phyloP scores from a whole-genome alignment of 805 yeast genomes.

The Yarrowia yakushimensis region DNA sequence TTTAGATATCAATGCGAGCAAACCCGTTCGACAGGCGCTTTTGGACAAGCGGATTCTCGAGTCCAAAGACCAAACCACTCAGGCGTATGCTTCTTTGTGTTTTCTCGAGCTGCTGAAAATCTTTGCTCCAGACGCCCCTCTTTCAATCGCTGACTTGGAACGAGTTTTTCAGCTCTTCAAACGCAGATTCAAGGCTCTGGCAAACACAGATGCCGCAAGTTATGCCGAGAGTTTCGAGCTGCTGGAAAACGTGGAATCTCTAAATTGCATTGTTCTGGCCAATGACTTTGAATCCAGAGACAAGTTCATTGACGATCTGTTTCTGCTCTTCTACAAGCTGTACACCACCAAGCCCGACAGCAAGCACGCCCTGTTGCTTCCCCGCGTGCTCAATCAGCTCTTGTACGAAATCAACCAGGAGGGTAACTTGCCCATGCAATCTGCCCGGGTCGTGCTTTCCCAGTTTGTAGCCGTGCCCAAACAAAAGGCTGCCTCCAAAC shows the following conservation, averaged over 20 bases:
- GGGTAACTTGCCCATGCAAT: conserved; percentile 46
- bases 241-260: conserved; percentile 67
- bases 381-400: conserved; percentile 71
- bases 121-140: conserved; percentile 90
- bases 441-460: conserved; percentile 35
- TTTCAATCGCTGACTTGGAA: conserved; percentile 55
- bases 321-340: conserved; percentile 59
- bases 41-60: conserved; percentile 55
- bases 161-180: conserved; percentile 63
- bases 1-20: conserved; percentile 47
- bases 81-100: conserved; percentile 67
- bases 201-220: conserved; percentile 52
- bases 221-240: conserved; percentile 61
- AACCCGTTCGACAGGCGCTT: conserved; percentile 49
- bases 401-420: conserved; percentile 36
- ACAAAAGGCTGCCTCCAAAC: conserved; percentile 29
- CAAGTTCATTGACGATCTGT: conserved; percentile 51
- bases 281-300: conserved; percentile 69
- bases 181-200: conserved; percentile 54
- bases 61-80: conserved; percentile 65
- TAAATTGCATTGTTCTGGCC: conserved; percentile 66
- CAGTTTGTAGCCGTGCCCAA: conserved; percentile 32
- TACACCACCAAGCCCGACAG: conserved; percentile 47
- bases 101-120: conserved; percentile 70
- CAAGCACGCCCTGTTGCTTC: conserved; percentile 56